phyloP scores from a whole-genome alignment of 352 stramenopile genomes.

The Phytophthora litchii region DNA sequence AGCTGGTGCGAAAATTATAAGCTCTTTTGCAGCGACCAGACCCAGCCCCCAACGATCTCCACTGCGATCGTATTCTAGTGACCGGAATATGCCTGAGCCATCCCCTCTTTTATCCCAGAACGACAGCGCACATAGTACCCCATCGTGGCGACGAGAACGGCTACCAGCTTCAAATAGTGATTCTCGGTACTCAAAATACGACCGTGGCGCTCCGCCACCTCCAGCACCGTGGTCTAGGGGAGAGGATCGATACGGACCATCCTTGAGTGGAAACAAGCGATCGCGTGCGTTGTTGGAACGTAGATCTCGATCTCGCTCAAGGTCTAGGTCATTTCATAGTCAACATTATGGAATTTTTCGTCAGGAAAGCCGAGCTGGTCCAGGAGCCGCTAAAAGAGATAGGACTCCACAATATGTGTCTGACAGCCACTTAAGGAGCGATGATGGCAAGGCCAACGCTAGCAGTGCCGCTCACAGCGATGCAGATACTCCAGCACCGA shows the following conservation, averaged over 20 bases:
- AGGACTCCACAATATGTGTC: background rate
- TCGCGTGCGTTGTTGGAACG: conserved; percentile 7
- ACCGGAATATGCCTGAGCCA: conserved; percentile 25
- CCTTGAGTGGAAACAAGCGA: conserved; percentile 21
- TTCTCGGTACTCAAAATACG: conserved; percentile 8
- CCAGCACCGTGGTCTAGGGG: conserved; percentile 1
- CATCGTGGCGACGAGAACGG: conserved; percentile 26
- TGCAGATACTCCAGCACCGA: background rate
- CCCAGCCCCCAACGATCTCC: conserved; percentile 9
- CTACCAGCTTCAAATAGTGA: conserved; percentile 8
- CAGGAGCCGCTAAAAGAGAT: background rate
- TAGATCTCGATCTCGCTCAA: conserved; percentile 30
- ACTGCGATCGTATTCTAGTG: conserved; percentile 43
- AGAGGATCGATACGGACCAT: conserved; percentile 10
- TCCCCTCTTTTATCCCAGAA: conserved; percentile 28
- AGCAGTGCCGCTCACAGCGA: conserved; percentile 9
- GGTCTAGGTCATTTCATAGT: conserved; percentile 11
- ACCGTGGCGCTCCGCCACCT: conserved; percentile 8
- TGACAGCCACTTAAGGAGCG: conserved; percentile 2
- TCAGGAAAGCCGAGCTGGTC: conserved; percentile 3
- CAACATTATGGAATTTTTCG: conserved; percentile 6
- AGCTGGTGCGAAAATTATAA: conserved; percentile 41
- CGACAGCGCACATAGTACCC: conserved; percentile 18
- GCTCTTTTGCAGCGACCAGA: conserved; percentile 19
- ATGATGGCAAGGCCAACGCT: background rate